These are phyloP conservation scores for Diplosphaera chodatii DNA, from an alignment of 139 green algal genomes.

Conservation along the genomic window DNA sequence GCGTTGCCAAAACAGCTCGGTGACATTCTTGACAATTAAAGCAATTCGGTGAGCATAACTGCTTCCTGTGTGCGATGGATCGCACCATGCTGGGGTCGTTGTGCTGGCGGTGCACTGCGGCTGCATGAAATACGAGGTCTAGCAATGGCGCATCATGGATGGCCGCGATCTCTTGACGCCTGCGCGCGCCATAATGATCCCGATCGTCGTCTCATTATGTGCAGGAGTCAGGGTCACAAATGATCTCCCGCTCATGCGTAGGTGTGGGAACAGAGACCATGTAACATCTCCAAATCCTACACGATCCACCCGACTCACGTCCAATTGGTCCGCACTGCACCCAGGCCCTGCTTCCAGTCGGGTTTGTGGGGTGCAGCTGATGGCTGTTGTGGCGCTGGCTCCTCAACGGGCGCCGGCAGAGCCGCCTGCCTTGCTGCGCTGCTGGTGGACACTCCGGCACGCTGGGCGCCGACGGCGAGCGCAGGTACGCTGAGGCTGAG, in stretches of 20 bases:
- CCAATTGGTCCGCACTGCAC: conserved; percentile 72
- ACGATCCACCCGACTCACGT: no score
- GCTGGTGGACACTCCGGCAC: neutral
- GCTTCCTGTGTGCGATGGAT: no score
- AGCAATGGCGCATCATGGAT: conserved; percentile 88
- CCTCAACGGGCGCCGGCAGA: conserved; percentile 12
- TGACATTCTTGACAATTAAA: no score
- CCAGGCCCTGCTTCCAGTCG: conserved; percentile 42
- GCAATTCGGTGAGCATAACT: no score
- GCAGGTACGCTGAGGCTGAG: neutral
- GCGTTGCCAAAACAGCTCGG: no score
- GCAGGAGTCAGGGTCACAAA: no score
- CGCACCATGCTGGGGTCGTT: conserved; percentile 83
- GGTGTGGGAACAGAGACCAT: no score
- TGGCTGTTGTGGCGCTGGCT: neutral
- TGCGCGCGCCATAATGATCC: no score
- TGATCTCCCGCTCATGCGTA: no score
- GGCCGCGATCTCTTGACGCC: conserved; percentile 77
- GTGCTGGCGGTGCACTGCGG: conserved; percentile 81
- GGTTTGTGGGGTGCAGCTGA: conserved; percentile 1
- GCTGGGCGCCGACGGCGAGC: neutral
- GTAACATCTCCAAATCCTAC: no score
- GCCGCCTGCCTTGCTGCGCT: conserved; percentile 2
- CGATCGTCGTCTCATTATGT: no score
- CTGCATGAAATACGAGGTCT: conserved; percentile 85